Evolutionary conservation across 2,329 filamentous ascomycete species (phyloP).

Genomic region (Diplodia intermedia): DNA sequence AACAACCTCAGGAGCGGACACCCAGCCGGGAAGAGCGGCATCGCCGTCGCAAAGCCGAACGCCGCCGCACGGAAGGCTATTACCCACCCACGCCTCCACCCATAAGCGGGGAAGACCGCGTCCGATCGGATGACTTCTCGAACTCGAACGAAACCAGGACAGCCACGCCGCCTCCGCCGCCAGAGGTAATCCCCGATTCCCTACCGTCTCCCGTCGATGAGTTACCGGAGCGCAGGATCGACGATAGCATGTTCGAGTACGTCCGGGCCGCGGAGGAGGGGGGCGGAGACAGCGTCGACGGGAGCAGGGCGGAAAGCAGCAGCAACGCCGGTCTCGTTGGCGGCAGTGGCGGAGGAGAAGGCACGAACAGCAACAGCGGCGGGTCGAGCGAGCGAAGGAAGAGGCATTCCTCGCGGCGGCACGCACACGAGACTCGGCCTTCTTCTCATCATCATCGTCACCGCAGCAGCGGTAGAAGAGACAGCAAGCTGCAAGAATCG

Average conservation of each 20-base stretch:
- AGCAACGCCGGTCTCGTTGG: background rate
- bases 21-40: constrained; percentile 25
- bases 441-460: background rate
- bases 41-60: constrained; percentile 25
- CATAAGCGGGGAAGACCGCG: background rate
- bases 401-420: background rate
- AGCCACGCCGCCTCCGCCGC: background rate
- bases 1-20: background rate
- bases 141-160: background rate
- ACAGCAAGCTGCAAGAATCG: constrained; percentile 1
- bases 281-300: background rate
- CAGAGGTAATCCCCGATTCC: background rate
- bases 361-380: constrained; percentile 1
- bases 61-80: constrained; percentile 8
- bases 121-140: background rate
- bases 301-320: background rate
- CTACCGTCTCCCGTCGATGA: constrained; percentile 13
- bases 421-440: background rate
- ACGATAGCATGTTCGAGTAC: constrained; percentile 11
- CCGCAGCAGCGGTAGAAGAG: constrained; percentile 3
- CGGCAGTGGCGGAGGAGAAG: background rate
- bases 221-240: constrained; percentile 3
- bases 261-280: background rate
- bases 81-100: constrained; percentile 19
- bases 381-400: constrained; percentile 11